Base-by-base conservation (phyloP, 2,329 filamentous ascomycete species). In the Pseudogymnoascus sp. region DNA sequence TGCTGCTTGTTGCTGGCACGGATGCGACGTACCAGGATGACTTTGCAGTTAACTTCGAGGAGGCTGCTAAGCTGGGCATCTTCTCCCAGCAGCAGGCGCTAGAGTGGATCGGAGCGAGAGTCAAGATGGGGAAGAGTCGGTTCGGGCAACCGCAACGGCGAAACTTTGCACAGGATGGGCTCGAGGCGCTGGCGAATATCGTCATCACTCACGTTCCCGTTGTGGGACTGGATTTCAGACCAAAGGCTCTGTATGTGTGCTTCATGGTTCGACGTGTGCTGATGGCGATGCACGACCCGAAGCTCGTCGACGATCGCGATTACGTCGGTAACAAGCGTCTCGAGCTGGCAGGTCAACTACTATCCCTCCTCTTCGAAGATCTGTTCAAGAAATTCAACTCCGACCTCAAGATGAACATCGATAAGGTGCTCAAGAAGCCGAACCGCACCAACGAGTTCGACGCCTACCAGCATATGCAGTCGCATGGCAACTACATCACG, bases 271-370 rank as follows among this genome's bases (percentile, higher is more conserved):
- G 95, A n/a, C 86, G 93, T 75, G 93, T 98, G 3, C 78, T 99
- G 60, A 96, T 98, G 90, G 93, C 93, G 1, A 89, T 92, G 72
- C 90, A 95, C 65, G 91, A 99, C 72, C 85, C 90, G 1, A 92
- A 89, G 64, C 80, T 98, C 62, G 92, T 99, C 1, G 95, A 99
- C 71, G 95, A 99, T 75, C 85, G 95, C 73, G 96, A 99, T 77
- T 99, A 98, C 72, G 92, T 99, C 31, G 95, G 95, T 69, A 99
- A 99, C 79, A 99, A 99, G 78, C 87, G 95, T 66, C 81, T 99
- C 48, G 95, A 99, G 76, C 77, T 99, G 77, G 96, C 96, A 63
- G 95, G 95, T 0, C 95, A 98, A 77, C 87, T 99, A 74, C 79
- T 99, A 66, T 93, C 95, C 2, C 82, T 99, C 0, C 82, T 99